Conservation (phyloP, 1,284 basidiomycete genomes). For the Pyrrhoderma noxium region DNA sequence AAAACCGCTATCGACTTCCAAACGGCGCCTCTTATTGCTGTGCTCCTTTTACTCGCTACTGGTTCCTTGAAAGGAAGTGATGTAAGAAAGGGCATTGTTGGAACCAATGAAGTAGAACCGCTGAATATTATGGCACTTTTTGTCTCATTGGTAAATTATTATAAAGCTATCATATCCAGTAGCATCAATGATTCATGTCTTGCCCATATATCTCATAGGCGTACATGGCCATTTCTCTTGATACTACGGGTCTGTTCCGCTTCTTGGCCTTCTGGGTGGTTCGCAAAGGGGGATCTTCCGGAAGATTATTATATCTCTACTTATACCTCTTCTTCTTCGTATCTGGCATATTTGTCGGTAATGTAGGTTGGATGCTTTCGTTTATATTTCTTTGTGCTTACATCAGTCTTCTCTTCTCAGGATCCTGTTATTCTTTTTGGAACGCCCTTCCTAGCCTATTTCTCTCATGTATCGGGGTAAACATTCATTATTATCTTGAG, state of each 20-base stretch:
- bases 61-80: constrained; percentile 60
- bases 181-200: constrained; percentile 22
- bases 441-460: constrained; percentile 83
- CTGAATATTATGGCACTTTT: constrained; percentile 93
- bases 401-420: constrained; percentile 26
- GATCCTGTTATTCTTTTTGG: constrained; percentile 83
- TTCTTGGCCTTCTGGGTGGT: constrained; percentile 86
- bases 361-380: constrained; percentile 35
- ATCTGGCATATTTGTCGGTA: constrained; percentile 79
- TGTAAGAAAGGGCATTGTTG: constrained; percentile 68
- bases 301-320: constrained; percentile 64
- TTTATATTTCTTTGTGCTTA: neutral
- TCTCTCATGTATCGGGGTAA: constrained; percentile 63
- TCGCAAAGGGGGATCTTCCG: constrained; percentile 65
- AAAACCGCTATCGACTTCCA: constrained; percentile 56
- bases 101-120: constrained; percentile 74
- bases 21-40: constrained; percentile 73
- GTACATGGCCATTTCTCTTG: constrained; percentile 91
- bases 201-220: constrained; percentile 38
- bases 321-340: constrained; percentile 79
- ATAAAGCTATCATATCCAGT: too few relatives aligned
- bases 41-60: constrained; percentile 70
- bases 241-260: constrained; percentile 82
- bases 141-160: constrained; percentile 57
- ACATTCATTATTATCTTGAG: constrained; percentile 19